These are phyloP conservation scores for Betula pendula DNA, from an alignment of 306 rosid species.

Conservation along the genomic window DNA sequence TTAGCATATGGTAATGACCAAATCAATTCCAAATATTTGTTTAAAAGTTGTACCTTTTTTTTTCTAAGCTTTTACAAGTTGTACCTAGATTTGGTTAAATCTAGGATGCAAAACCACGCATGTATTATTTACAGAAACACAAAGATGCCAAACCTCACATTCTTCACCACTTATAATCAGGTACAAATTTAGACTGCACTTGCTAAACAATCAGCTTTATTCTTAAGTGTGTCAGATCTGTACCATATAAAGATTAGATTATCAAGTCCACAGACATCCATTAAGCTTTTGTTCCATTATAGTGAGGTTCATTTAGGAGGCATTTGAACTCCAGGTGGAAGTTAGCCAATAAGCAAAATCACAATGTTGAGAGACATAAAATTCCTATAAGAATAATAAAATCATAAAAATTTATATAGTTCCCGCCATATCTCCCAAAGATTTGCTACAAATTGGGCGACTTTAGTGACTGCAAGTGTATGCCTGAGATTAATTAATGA, in stretches of 20 bases:
- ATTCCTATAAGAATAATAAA: not conserved
- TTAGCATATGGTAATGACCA: too few relatives aligned
- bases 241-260: not conserved
- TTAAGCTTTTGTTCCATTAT: not conserved
- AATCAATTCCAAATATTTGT: too few relatives aligned
- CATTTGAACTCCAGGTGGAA: not conserved
- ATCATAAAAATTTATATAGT: too few relatives aligned
- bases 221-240: not conserved
- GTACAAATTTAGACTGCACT: not conserved
- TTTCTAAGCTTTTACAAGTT: too few relatives aligned
- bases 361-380: not conserved
- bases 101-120: too few relatives aligned
- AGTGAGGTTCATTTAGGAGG: not conserved
- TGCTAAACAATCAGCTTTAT: not conserved
- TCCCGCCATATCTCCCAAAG: too few relatives aligned
- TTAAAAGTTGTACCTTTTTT: too few relatives aligned
- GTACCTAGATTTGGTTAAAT: too few relatives aligned
- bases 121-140: too few relatives aligned
- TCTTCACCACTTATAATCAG: not conserved
- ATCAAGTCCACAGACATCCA: not conserved
- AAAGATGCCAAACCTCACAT: not conserved
- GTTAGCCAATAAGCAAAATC: not conserved
- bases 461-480: too few relatives aligned
- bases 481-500: too few relatives aligned
- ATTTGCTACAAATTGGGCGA: too few relatives aligned